Evolutionary conservation across 2,329 filamentous ascomycete genomes (phyloP).

Genomic region (Aspergillus calidoustus): DNA sequence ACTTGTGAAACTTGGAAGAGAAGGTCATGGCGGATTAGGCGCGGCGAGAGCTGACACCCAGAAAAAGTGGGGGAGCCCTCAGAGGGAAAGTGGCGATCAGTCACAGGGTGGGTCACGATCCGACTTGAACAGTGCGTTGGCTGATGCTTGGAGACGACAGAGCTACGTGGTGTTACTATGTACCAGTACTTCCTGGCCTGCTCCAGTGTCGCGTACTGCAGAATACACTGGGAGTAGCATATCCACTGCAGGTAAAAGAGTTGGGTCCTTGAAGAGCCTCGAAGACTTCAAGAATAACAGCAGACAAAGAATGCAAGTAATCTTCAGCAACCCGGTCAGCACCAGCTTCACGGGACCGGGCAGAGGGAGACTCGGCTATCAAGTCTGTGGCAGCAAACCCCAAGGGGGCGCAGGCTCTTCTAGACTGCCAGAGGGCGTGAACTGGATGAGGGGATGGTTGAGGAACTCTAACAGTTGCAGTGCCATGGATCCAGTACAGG

Average conservation of each 20-base stretch:
- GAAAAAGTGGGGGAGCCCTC: not conserved
- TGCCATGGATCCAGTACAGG: not conserved
- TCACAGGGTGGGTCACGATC: constrained; percentile 1
- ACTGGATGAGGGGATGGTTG: not conserved
- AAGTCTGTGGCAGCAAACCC: not conserved
- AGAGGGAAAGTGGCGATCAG: not conserved
- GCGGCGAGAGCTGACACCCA: not conserved
- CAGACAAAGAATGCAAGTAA: not conserved
- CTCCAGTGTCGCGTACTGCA: not conserved
- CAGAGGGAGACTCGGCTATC: not conserved
- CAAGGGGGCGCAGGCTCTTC: not conserved
- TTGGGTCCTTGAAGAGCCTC: not conserved
- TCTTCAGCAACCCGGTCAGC: not conserved
- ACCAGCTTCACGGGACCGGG: not conserved
- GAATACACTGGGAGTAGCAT: not conserved
- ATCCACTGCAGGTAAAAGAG: too few species aligned
- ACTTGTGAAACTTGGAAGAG: not conserved
- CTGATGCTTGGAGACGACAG: not conserved
- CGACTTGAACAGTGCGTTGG: not conserved
- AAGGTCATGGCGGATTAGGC: not conserved
- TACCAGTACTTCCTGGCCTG: too few species aligned
- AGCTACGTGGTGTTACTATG: not conserved
- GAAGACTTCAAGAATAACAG: not conserved
- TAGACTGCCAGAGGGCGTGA: not conserved
- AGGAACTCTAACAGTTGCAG: not conserved